Percentiles rank a stretch among this genome's conserved stretches.
Evolutionary conservation across 306 rosid genomes (phyloP).

Genomic region (Acacia confusa): DNA sequence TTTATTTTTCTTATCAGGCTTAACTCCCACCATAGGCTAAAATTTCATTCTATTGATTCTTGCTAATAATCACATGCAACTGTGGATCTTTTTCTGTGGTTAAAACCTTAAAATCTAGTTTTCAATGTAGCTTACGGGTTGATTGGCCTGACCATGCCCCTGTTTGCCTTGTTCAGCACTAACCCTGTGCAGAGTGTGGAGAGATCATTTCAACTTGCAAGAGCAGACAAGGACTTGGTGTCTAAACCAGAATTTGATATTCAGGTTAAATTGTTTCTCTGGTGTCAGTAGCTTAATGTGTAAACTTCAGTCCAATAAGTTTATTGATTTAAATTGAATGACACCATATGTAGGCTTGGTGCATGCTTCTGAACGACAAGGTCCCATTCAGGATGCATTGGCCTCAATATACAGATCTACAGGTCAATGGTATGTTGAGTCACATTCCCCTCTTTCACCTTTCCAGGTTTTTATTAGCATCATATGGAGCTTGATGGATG

Average conservation of each 20-base stretch:
- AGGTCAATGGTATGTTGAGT: constrained; percentile 74
- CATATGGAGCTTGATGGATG: neutral
- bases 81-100: neutral
- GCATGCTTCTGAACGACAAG: constrained; percentile 97
- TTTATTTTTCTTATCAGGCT: neutral
- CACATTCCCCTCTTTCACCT: neutral
- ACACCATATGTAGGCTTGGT: constrained; percentile 72
- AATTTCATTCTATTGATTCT: constrained; percentile 8
- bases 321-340: constrained; percentile 32
- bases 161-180: constrained; percentile 50
- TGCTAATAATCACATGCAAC: neutral
- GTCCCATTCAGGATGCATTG: constrained; percentile 98
- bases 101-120: constrained; percentile 16
- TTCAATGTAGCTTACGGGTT: constrained; percentile 15
- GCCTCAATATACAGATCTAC: constrained; percentile 93
- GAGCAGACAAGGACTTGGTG: constrained; percentile 72
- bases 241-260: constrained; percentile 78
- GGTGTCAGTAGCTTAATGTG: constrained; percentile 25
- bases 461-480: neutral
- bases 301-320: neutral
- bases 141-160: constrained; percentile 12
- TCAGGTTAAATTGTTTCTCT: constrained; percentile 64
- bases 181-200: constrained; percentile 89
- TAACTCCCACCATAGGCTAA: constrained; percentile 16
- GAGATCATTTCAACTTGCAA: constrained; percentile 77